Conservation (phyloP, 495 filamentous ascomycete species). For the Penicillium samsonianum region DNA sequence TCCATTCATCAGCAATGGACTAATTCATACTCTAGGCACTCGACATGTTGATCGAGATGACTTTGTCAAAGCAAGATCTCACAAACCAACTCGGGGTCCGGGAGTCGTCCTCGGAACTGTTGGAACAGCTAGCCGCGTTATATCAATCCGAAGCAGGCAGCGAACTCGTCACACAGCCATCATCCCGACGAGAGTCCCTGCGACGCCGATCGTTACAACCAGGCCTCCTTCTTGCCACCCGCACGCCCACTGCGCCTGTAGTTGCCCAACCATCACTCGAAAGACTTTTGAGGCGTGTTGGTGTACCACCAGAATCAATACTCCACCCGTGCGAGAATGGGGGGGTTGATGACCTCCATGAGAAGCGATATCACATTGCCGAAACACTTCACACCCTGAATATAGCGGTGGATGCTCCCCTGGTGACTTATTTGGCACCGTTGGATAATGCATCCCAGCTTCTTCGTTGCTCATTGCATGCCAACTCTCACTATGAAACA, state of each 20-base stretch:
- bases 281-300: conserved; percentile 41
- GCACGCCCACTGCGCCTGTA: conserved; percentile 15
- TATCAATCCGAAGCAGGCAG: conserved; percentile 38
- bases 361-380: conserved; percentile 35
- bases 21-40: conserved; percentile 31
- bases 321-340: conserved; percentile 28
- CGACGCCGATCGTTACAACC: conserved; percentile 33
- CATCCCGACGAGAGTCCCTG: conserved; percentile 35
- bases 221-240: conserved; percentile 17
- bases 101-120: conserved; percentile 41
- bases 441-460: conserved; percentile 38
- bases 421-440: conserved; percentile 29
- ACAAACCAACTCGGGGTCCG: conserved; percentile 33
- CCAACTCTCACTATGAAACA: conserved; percentile 32
- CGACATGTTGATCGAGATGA: conserved; percentile 40
- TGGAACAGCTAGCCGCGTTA: conserved; percentile 35
- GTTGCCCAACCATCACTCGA: conserved; percentile 35
- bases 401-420: conserved; percentile 35
- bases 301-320: conserved; percentile 36
- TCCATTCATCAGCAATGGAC: neutral
- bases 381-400: conserved; percentile 30
- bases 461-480: conserved; percentile 36
- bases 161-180: conserved; percentile 23
- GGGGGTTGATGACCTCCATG: conserved; percentile 26
- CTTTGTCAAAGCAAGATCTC: conserved; percentile 33